Percentiles rank a stretch among this genome's conserved stretches.
Evolutionary conservation across 2,329 filamentous ascomycete genomes (phyloP).

Genomic region (Stemphylium vesicarium): DNA sequence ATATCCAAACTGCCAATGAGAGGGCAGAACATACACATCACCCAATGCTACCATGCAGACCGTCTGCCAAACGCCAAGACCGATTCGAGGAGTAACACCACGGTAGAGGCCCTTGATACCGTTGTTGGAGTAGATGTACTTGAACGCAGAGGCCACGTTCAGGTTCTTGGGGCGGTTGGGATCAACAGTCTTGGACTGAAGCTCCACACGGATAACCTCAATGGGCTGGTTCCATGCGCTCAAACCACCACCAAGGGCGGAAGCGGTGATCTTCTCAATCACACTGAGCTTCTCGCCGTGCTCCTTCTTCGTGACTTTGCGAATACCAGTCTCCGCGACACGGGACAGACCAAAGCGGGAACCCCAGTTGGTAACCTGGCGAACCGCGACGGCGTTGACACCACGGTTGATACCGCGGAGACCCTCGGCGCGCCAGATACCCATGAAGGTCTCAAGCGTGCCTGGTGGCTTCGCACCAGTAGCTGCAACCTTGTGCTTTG

Average conservation of each 20-base stretch:
- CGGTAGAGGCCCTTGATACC: slow-evolving; percentile 93
- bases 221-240: slow-evolving; percentile 99
- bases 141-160: slow-evolving; percentile 83
- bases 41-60: slow-evolving; percentile 99
- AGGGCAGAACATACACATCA: slow-evolving; percentile 76
- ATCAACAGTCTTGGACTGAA: slow-evolving; percentile 99
- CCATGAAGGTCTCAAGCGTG: slow-evolving; percentile 94
- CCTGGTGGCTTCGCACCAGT: slow-evolving; percentile 82
- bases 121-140: slow-evolving; percentile 90
- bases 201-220: slow-evolving; percentile 98
- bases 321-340: slow-evolving; percentile 88
- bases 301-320: slow-evolving; percentile 77
- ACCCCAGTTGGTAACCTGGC: slow-evolving; percentile 99
- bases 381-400: slow-evolving; percentile 97
- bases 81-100: slow-evolving; percentile 91
- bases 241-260: slow-evolving; percentile 87
- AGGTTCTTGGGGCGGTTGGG: slow-evolving; percentile 99
- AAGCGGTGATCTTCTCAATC: slow-evolving; percentile 87
- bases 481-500: slow-evolving; percentile 92
- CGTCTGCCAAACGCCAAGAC: slow-evolving; percentile 97
- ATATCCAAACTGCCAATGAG: not conserved
- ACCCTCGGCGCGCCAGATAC: slow-evolving; percentile 94
- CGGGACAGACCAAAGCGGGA: slow-evolving; percentile 92
- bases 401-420: slow-evolving; percentile 97
- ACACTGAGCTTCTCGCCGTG: slow-evolving; percentile 78